Percentiles rank a stretch among this genome's conserved stretches.
Evolutionary conservation across 1,284 basidiomycete genomes (phyloP).

Genomic region (Pascua guehoae): DNA sequence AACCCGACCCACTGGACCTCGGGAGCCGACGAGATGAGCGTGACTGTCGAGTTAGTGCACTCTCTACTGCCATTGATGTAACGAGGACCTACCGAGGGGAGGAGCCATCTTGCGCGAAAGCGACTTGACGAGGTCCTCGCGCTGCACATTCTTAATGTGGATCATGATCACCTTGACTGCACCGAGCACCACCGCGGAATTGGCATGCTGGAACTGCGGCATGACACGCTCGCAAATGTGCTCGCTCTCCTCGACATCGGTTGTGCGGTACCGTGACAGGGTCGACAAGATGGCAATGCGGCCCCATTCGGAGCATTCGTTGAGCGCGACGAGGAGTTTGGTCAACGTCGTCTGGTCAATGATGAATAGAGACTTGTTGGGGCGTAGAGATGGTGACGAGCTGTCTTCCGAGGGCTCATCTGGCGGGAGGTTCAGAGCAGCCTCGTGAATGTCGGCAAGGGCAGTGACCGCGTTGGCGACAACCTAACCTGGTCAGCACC

Average conservation of each 20-base stretch:
- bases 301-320: slow-evolving; percentile 99
- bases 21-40: slow-evolving; percentile 88
- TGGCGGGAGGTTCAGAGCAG: slow-evolving; percentile 37
- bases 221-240: slow-evolving; percentile 98
- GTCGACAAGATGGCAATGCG: slow-evolving; percentile 88
- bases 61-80: neutral
- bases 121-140: slow-evolving; percentile 82
- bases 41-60: slow-evolving; percentile 54
- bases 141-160: slow-evolving; percentile 76
- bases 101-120: slow-evolving; percentile 96
- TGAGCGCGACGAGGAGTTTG: slow-evolving; percentile 90
- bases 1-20: slow-evolving; percentile 98
- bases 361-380: slow-evolving; percentile 59
- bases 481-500: slow-evolving; percentile 51
- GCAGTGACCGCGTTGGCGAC: slow-evolving; percentile 98
- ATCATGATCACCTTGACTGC: slow-evolving; percentile 98
- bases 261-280: slow-evolving; percentile 73
- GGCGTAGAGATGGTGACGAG: slow-evolving; percentile 57
- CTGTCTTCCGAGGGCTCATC: slow-evolving; percentile 31
- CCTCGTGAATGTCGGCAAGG: slow-evolving; percentile 84
- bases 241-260: slow-evolving; percentile 90
- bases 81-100: slow-evolving; percentile 59
- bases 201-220: slow-evolving; percentile 96
- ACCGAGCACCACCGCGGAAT: slow-evolving; percentile 88
- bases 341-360: slow-evolving; percentile 78